phyloP scores from a whole-genome alignment of 2,329 filamentous ascomycete genomes.

The Tolypocladium sp. region DNA sequence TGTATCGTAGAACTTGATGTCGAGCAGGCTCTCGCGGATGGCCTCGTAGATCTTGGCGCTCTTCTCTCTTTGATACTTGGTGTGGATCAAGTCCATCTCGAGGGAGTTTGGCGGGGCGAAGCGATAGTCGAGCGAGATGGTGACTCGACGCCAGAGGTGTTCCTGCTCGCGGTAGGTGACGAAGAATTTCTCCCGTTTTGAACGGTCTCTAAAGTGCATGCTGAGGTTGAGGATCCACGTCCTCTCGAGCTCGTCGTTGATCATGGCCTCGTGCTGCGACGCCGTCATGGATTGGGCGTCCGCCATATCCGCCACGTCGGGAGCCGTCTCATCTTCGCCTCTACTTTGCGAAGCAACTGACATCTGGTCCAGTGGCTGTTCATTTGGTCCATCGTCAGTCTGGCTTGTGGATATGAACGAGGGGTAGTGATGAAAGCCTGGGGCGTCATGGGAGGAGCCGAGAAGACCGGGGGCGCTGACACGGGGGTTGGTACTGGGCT shows the following conservation, averaged over 20 bases:
- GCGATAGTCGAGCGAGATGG: slow-evolving; percentile 88
- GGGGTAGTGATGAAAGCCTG: slow-evolving; percentile 7
- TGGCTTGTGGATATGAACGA: slow-evolving; percentile 8
- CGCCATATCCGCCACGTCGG: slow-evolving; percentile 14
- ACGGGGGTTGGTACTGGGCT: slow-evolving; percentile 23
- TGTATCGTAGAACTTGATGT: slow-evolving; percentile 92
- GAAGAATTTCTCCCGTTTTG: slow-evolving; percentile 94
- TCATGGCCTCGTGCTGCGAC: slow-evolving; percentile 50
- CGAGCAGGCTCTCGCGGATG: slow-evolving; percentile 81
- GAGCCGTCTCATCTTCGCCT: slow-evolving; percentile 9
- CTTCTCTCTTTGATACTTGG: slow-evolving; percentile 84
- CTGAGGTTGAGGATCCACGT: slow-evolving; percentile 95
- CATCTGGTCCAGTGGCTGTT: neutral
- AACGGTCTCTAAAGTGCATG: slow-evolving; percentile 95
- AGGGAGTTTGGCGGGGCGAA: slow-evolving; percentile 71
- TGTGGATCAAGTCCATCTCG: slow-evolving; percentile 69
- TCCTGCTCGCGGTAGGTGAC: slow-evolving; percentile 82
- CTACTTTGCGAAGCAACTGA: neutral
- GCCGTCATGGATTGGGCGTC: slow-evolving; percentile 41
- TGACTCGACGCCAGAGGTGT: slow-evolving; percentile 76
- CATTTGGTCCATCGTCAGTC: slow-evolving; percentile 5
- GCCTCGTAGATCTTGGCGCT: slow-evolving; percentile 88
- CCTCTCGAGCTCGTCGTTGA: slow-evolving; percentile 74
- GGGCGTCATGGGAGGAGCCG: slow-evolving; percentile 12
- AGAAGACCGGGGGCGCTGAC: slow-evolving; percentile 40